Base-by-base conservation (phyloP, 305 asterid genomes). In the Fraxinus greggii region DNA sequence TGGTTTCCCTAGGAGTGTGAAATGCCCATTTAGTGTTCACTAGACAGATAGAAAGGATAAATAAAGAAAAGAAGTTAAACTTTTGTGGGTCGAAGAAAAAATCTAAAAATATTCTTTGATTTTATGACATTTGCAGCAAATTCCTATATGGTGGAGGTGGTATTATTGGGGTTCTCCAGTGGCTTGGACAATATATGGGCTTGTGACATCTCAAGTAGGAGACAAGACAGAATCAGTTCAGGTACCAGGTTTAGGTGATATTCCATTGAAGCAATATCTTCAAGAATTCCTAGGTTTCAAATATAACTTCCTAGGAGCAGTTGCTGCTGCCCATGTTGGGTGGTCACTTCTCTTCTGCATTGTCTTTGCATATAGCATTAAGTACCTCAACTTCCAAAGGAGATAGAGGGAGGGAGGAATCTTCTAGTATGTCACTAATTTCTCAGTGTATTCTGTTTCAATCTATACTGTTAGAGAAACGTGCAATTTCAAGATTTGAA, bases 71-170 rank as follows among this genome's bases (percentile, higher is more conserved):
- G 4, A 54, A 54, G 63, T 54, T 54, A 0, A 19, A 21, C 10
- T 59, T 56, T 56, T 7, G 13, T 21, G 69, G 69, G 69, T 21
- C 13, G 69, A 59, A 59, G 28, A 21, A 59, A 59, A 21, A 59
- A 21, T 59, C 29, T 21, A 59, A 23, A 12, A 65, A 65, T 59
- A 29, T 29, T 45, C 54, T 7, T 7, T 12, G 28, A 10, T 38
- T 40, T 6, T 13, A 38, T 80, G 76, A 26, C 81, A 78, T 8
- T 83, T 63, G 69, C 93, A 96, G 99, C 90, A 90, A 88, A 94
- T 96, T 76, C 99, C 99, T 0, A 86, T 93, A 84, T 97, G 99
- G 99, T 97, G 99, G 98, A 89, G 98, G 81, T 97, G 99, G 99
- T 97, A 94, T 79, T 96, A 96, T 81, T 96, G 98, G 98, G 93